A percentile compares a stretch with the other conserved stretches of the same genome.
Conservation (phyloP, 768 basidiomycete species). For the Boletus pseudopeckii region DNA sequence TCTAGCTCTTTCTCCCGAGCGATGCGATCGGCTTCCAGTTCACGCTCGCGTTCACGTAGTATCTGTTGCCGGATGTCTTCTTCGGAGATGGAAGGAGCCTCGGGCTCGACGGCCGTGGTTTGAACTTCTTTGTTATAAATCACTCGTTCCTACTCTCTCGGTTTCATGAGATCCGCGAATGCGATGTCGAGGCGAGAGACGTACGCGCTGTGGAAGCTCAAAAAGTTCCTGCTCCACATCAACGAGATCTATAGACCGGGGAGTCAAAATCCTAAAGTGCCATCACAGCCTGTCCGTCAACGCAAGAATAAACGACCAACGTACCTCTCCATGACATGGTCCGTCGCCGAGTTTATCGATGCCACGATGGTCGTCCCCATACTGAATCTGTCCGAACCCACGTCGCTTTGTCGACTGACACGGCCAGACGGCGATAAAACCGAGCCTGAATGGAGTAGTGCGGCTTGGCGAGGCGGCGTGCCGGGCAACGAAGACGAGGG, state of each 20-base stretch:
- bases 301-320: conserved; percentile 17
- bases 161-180: not conserved
- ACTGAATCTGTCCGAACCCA: conserved; percentile 46
- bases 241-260: conserved; percentile 71
- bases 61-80: conserved; percentile 75
- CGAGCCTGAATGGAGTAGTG: conserved; percentile 35
- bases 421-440: conserved; percentile 52
- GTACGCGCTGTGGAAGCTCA: conserved; percentile 82
- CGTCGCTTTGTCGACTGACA: conserved; percentile 68
- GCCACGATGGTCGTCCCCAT: conserved; percentile 45
- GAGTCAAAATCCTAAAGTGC: conserved; percentile 51
- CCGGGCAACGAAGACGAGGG: conserved; percentile 71
- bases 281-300: conserved; percentile 1
- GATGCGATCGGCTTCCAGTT: conserved; percentile 64
- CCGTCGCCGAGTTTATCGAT: conserved; percentile 54
- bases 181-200: conserved; percentile 5
- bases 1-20: conserved; percentile 76
- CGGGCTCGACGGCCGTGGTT: conserved; percentile 64
- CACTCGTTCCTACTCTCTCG: conserved; percentile 57
- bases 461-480: conserved; percentile 52
- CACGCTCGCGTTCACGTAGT: conserved; percentile 56
- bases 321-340: conserved; percentile 68
- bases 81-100: conserved; percentile 50
- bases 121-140: conserved; percentile 85
- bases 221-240: conserved; percentile 89